A percentile compares a stretch with the other conserved stretches of the same genome.
phyloP scores from a whole-genome alignment of 495 filamentous ascomycete species.

The Choiromyces venosus region DNA sequence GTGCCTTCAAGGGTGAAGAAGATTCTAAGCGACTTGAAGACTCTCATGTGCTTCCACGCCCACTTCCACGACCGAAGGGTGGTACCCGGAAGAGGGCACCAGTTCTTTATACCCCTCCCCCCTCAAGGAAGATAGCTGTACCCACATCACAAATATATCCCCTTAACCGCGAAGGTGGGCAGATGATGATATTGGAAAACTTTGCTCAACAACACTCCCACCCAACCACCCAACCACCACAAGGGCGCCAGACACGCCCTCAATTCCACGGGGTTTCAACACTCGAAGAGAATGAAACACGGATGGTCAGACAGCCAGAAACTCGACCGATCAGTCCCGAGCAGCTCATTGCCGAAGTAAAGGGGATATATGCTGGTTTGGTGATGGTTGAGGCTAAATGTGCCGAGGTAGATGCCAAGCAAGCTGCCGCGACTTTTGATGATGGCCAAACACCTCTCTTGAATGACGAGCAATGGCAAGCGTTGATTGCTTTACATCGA shows the following conservation, averaged over 20 bases:
- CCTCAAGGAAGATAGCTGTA: not conserved
- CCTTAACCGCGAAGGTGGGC: slow-evolving; percentile 20
- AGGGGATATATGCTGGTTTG: slow-evolving; percentile 69
- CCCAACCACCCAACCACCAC: slow-evolving; percentile 6
- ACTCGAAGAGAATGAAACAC: slow-evolving; percentile 21
- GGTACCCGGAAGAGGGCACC: not conserved
- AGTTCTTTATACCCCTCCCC: not conserved
- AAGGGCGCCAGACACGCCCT: not conserved
- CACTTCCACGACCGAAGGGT: slow-evolving; percentile 11
- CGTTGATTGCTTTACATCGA: slow-evolving; percentile 64
- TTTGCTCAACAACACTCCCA: slow-evolving; percentile 15
- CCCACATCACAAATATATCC: not conserved
- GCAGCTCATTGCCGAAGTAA: slow-evolving; percentile 63
- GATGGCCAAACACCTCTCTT: slow-evolving; percentile 45
- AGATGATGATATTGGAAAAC: slow-evolving; percentile 29
- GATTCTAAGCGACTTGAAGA: slow-evolving; percentile 31
- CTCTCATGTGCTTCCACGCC: not conserved
- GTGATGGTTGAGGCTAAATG: slow-evolving; percentile 77
- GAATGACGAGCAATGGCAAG: slow-evolving; percentile 63
- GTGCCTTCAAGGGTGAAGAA: slow-evolving; percentile 19
- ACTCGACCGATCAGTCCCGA: slow-evolving; percentile 65
- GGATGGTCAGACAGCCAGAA: slow-evolving; percentile 45
- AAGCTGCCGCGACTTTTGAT: slow-evolving; percentile 47
- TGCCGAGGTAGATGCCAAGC: slow-evolving; percentile 63
- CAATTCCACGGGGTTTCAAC: slow-evolving; percentile 7